phyloP scores from a whole-genome alignment of 1,284 basidiomycete species.

The Irpex rosettiformis region DNA sequence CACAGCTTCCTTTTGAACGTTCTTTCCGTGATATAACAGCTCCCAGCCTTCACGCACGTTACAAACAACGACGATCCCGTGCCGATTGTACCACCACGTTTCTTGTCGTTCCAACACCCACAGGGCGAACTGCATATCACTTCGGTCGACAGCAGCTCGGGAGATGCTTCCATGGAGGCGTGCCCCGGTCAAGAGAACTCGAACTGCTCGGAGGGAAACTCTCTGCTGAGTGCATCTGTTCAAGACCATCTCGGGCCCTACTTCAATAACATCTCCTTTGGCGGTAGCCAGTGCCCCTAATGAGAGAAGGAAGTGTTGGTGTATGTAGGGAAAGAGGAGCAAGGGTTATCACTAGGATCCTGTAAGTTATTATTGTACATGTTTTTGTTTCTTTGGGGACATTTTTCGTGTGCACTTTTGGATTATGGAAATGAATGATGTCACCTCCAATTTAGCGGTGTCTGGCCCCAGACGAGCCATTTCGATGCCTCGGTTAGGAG shows the following conservation, averaged over 20 bases:
- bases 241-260: slow-evolving; percentile 28
- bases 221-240: slow-evolving; percentile 20
- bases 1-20: background rate
- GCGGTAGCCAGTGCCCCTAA: slow-evolving; percentile 20
- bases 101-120: slow-evolving; percentile 32
- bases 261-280: slow-evolving; percentile 26
- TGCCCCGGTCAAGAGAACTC: slow-evolving; percentile 31
- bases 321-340: background rate
- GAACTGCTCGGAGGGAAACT: slow-evolving; percentile 26
- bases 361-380: background rate
- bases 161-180: slow-evolving; percentile 22
- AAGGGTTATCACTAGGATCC: background rate
- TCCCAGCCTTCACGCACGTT: slow-evolving; percentile 29
- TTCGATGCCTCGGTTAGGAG: no score
- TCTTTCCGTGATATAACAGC: slow-evolving; percentile 8
- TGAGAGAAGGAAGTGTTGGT: slow-evolving; percentile 6
- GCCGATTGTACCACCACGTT: slow-evolving; percentile 32
- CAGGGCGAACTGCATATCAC: slow-evolving; percentile 34
- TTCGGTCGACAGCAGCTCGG: slow-evolving; percentile 12
- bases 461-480: no score
- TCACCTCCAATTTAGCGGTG: background rate
- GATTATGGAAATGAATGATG: background rate
- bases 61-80: slow-evolving; percentile 36
- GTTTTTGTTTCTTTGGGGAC: background rate
- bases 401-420: background rate